These are phyloP conservation scores for Umbellularia californica DNA, from an alignment of 164 flowering plant genomes.

Conservation along the genomic window DNA sequence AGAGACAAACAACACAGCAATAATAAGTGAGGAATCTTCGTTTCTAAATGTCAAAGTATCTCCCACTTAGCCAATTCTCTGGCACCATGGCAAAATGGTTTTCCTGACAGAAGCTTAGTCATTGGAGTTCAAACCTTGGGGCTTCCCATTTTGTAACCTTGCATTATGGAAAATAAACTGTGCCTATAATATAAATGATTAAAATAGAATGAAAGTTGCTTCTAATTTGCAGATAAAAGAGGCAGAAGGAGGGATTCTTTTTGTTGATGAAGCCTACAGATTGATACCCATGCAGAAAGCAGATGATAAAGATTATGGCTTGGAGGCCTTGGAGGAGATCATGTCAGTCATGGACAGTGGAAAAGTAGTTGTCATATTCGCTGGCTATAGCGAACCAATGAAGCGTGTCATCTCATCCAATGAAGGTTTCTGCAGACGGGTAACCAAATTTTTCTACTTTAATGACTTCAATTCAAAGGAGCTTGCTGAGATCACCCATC, in stretches of 20 bases:
- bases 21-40: neutral
- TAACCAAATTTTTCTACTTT: conserved; percentile 87
- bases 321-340: conserved; percentile 97
- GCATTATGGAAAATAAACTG: neutral
- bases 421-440: conserved; percentile 94
- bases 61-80: neutral
- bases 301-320: conserved; percentile 94
- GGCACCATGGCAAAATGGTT: neutral
- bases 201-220: neutral
- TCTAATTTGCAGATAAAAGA: conserved; percentile 63
- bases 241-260: conserved; percentile 97
- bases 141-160: neutral
- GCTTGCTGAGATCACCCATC: conserved; percentile 65
- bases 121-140: neutral
- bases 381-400: conserved; percentile 95
- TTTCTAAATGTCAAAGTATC: neutral
- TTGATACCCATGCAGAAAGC: conserved; percentile 89
- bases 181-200: neutral
- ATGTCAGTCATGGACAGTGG: conserved; percentile 99
- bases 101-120: neutral
- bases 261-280: conserved; percentile 97
- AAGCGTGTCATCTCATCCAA: conserved; percentile 79
- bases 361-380: conserved; percentile 89
- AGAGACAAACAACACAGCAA: neutral
- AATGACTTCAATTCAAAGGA: conserved; percentile 69